Conservation (phyloP, 148 eudicot genomes). For the Fallopia convolvulus region DNA sequence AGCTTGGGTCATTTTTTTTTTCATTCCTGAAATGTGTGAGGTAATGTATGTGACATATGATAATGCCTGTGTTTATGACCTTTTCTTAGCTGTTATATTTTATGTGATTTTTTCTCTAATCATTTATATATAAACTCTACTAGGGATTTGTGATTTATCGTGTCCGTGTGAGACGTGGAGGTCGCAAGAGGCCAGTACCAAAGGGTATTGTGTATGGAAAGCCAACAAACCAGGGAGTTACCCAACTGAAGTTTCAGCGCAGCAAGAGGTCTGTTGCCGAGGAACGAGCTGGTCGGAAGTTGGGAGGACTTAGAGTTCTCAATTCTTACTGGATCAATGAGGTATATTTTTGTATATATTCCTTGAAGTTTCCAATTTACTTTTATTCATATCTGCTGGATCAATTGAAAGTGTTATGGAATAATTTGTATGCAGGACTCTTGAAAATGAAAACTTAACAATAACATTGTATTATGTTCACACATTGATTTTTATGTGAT, state of each 20-base stretch:
- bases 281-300: constrained; percentile 1
- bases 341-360: neutral
- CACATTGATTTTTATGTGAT: neutral
- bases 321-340: constrained; percentile 8
- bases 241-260: constrained; percentile 10
- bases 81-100: too few relatives aligned
- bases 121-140: neutral
- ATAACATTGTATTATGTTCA: neutral
- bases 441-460: neutral
- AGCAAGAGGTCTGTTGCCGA: constrained; percentile 8
- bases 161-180: constrained; percentile 2
- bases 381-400: too few relatives aligned
- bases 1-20: neutral
- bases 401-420: too few relatives aligned
- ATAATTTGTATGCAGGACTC: neutral
- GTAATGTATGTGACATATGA: too few relatives aligned
- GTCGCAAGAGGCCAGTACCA: constrained; percentile 9
- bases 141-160: neutral
- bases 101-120: neutral
- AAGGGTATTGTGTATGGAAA: constrained; percentile 10
- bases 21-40: too few relatives aligned
- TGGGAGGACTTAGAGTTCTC: constrained; percentile 9
- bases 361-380: neutral
- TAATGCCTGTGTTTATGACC: too few relatives aligned
- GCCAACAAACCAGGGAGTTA: constrained; percentile 7